These are phyloP conservation scores for Magnaporthiopsis incrustans DNA, from an alignment of 2,329 filamentous ascomycete genomes.

Conservation along the genomic window DNA sequence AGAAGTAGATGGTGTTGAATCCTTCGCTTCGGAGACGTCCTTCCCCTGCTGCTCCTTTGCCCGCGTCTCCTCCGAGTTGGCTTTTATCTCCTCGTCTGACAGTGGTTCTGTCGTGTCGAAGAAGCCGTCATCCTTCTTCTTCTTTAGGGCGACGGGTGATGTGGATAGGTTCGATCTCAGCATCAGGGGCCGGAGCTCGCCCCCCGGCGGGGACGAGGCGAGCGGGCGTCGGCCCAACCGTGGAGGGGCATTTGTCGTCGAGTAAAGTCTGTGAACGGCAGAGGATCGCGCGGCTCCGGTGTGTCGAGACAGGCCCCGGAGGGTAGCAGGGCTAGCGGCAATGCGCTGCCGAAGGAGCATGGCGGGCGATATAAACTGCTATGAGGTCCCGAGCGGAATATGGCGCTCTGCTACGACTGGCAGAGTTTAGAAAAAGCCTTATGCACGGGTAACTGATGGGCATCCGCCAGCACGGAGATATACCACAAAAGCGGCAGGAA, in stretches of 20 bases:
- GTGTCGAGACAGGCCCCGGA: slow-evolving; percentile 2
- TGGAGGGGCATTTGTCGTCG: not conserved
- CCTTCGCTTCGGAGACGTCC: slow-evolving; percentile 39
- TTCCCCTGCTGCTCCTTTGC: slow-evolving; percentile 35
- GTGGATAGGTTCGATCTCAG: slow-evolving; percentile 13
- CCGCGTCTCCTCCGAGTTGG: slow-evolving; percentile 10
- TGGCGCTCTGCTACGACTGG: not conserved
- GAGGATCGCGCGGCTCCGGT: not conserved
- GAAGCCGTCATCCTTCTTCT: slow-evolving; percentile 14
- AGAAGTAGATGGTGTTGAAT: slow-evolving; percentile 30
- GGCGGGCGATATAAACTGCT: not conserved
- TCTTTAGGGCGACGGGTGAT: slow-evolving; percentile 11
- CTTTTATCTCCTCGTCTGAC: slow-evolving; percentile 13
- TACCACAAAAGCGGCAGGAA: not conserved
- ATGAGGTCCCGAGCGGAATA: not conserved
- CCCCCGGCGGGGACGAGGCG: not conserved
- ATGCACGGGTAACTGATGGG: not conserved
- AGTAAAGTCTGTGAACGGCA: not conserved
- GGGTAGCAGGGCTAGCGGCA: slow-evolving; percentile 2
- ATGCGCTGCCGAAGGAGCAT: slow-evolving; percentile 10
- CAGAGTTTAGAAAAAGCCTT: not conserved
- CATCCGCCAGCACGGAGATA: not conserved
- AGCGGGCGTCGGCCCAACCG: not conserved
- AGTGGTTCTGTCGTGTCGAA: slow-evolving; percentile 13
- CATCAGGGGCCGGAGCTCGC: not conserved